Conservation (phyloP, 2,329 filamentous ascomycete species). For the Epichloe glyceriae region DNA sequence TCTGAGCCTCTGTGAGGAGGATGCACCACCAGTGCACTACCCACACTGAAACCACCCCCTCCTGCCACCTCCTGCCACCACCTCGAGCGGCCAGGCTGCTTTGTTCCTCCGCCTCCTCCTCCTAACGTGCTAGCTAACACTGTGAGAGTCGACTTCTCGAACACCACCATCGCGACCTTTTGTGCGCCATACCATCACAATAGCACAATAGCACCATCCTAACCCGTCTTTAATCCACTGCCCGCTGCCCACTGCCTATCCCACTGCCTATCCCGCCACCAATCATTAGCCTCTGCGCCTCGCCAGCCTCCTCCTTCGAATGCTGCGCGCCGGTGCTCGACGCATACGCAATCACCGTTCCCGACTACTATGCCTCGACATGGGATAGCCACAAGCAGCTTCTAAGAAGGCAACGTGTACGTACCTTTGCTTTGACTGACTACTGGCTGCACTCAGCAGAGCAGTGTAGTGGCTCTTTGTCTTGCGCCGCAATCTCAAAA, state of each 20-base stretch:
- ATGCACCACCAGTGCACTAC: background rate
- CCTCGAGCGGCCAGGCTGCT: background rate
- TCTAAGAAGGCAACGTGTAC: background rate
- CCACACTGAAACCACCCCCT: constrained; percentile 1
- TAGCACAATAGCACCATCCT: too few species aligned
- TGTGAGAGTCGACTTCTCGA: too few species aligned
- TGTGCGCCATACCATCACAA: too few species aligned
- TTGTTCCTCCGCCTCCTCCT: background rate
- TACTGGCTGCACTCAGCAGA: background rate
- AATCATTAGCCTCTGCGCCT: background rate
- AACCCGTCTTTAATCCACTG: too few species aligned
- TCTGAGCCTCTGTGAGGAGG: constrained; percentile 2
- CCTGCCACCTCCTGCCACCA: background rate
- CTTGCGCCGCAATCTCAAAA: background rate
- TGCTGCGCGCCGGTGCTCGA: background rate
- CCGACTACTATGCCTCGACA: constrained; percentile 3
- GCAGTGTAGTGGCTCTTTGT: background rate
- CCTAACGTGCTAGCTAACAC: too few species aligned
- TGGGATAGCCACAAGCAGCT: background rate
- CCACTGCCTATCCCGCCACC: background rate
- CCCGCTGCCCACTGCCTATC: too few species aligned
- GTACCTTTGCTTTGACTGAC: background rate
- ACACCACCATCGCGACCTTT: too few species aligned
- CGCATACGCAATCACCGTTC: background rate
- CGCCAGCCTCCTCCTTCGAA: background rate